Evolutionary conservation across 176 grass and related monocot species (phyloP), one percentile per base, ranked within the genome.

Genomic region (Microstegium vimineum): DNA sequence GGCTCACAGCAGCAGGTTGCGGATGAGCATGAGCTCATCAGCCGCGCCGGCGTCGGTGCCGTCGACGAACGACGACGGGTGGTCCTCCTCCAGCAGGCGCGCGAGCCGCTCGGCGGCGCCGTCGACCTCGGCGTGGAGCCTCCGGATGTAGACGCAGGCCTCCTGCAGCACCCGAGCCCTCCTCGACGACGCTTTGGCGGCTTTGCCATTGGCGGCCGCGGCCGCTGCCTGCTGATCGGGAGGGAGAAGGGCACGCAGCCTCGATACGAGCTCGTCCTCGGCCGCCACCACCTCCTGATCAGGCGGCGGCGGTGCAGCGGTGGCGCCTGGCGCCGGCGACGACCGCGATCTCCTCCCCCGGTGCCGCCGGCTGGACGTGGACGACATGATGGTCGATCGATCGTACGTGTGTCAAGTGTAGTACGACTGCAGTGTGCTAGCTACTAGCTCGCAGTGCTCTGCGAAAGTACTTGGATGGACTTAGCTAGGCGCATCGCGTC

Each of bases 121-220:
- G 35, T 86, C 87, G 10, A 72, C 62, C 71, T 92, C 90, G 12
- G 62, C 73, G 47, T 92, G 82, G 49, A 92, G 75, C 73, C 69
- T 81, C 49, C 75, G 74, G 46, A 92, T 89, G 74, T 91, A 85
- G 77, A 38, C 81, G 69, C 85, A 88, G 18, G 89, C 70, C 47
- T 89, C 90, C 59, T 76, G 83, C 80, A 89, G 69, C 43, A 81
- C 74, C 67, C 75, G 62, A 20, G 69, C 66, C 10, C 67, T 66
- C 23, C 12, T 4, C 42, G 31, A 32, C n/a, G 31, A 32, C 89
- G 84, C 54, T 52, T 71, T 81, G 45, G 43, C 81, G 8, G 66
- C 80, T 22, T 22, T n/a, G 61, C 27, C 26, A 26, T 12, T 15
- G 35, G 22, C 4, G 35, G 60, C 38, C 47, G 32, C 56, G 40